These are phyloP conservation scores for Ogataea naganishii DNA, from an alignment of 805 yeast species.

Conservation along the genomic window DNA sequence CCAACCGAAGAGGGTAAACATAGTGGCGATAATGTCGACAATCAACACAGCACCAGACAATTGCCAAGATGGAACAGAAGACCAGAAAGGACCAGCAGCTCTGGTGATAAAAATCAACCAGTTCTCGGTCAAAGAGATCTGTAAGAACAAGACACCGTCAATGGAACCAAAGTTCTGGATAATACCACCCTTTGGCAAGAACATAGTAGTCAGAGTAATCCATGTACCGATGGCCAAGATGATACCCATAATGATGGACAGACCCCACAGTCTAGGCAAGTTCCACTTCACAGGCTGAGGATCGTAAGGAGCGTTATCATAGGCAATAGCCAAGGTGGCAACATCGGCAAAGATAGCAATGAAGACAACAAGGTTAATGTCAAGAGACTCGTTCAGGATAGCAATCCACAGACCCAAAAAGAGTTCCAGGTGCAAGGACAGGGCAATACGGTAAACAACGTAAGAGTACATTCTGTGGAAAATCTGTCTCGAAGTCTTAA, in stretches of 20 bases:
- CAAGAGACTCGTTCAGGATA: conserved; percentile 74
- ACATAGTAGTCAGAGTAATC: conserved; percentile 93
- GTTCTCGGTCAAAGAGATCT: conserved; percentile 91
- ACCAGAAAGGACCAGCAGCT: conserved; percentile 98
- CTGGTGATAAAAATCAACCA: conserved; percentile 96
- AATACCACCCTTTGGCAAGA: conserved; percentile 85
- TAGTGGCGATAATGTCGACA: conserved; percentile 87
- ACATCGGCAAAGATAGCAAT: conserved; percentile 97
- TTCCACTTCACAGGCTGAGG: conserved; percentile 94
- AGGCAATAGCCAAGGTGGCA: conserved; percentile 95
- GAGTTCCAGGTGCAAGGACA: conserved; percentile 88
- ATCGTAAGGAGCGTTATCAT: conserved; percentile 94
- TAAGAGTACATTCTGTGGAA: conserved; percentile 99
- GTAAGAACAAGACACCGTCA: conserved; percentile 89
- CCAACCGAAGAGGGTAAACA: conserved; percentile 93
- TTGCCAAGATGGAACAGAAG: conserved; percentile 94
- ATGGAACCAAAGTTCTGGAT: conserved; percentile 92
- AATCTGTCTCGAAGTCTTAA: conserved; percentile 92
- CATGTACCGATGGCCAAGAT: conserved; percentile 88
- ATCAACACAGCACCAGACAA: conserved; percentile 85
- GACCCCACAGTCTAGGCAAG: conserved; percentile 95
- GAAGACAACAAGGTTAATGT: conserved; percentile 89
- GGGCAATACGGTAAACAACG: conserved; percentile 96
- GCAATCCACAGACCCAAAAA: conserved; percentile 97
- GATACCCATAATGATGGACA: conserved; percentile 81